A percentile compares a stretch with the other conserved stretches of the same genome.
phyloP scores from a whole-genome alignment of 108 stramenopile genomes.

The Licmophora abbreviata region DNA sequence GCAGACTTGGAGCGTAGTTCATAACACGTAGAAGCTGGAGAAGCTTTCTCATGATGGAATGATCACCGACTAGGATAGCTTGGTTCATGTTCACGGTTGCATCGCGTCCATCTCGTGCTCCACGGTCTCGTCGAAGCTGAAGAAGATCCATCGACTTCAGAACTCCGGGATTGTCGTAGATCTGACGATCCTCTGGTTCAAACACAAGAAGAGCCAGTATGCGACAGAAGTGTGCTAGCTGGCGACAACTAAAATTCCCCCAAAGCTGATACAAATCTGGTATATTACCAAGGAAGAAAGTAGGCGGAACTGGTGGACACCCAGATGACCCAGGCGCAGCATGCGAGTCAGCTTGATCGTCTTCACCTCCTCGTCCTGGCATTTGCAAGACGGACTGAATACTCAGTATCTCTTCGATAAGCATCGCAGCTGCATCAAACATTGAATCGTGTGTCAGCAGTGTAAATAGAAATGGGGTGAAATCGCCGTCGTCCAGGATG shows the following conservation, averaged over 20 bases:
- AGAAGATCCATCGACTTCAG: conserved; percentile 74
- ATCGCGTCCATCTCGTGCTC: conserved; percentile 50
- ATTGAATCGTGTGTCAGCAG: conserved; percentile 44
- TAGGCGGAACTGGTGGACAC: conserved; percentile 7
- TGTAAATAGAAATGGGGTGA: conserved; percentile 59
- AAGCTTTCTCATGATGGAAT: conserved; percentile 38
- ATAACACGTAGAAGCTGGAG: conserved; percentile 60
- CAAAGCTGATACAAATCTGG: conserved; percentile 56
- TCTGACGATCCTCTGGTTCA: conserved; percentile 86
- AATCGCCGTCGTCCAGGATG: conserved; percentile 26
- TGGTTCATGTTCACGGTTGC: conserved; percentile 78
- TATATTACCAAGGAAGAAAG: conserved; percentile 59
- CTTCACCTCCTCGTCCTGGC: background rate
- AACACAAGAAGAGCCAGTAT: conserved; percentile 78
- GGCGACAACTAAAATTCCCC: conserved; percentile 52
- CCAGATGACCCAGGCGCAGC: background rate
- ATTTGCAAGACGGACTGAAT: too few species aligned
- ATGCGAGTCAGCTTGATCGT: background rate
- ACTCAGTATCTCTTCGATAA: conserved; percentile 74
- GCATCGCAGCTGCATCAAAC: conserved; percentile 55
- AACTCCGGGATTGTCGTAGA: conserved; percentile 59
- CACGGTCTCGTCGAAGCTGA: conserved; percentile 68
- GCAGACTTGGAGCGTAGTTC: conserved; percentile 66
- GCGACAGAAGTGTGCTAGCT: conserved; percentile 81
- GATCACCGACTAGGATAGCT: conserved; percentile 57